A percentile compares a stretch with the other conserved stretches of the same genome.
phyloP scores from a whole-genome alignment of 129 eudicot genomes.

The Tagetes erecta region DNA sequence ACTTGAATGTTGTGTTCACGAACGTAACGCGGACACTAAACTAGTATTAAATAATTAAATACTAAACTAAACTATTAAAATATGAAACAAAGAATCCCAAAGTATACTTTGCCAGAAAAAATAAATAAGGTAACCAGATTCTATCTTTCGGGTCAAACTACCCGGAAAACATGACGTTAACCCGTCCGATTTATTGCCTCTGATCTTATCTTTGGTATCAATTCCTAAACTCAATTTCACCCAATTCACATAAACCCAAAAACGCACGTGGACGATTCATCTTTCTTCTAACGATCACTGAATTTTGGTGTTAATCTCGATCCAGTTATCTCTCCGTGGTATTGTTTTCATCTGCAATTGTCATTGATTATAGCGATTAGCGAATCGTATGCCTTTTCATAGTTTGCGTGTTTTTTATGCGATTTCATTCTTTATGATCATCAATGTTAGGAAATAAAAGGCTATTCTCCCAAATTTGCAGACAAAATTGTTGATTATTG shows the following conservation, averaged over 20 bases:
- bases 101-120: no score
- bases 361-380: background rate
- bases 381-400: conserved; percentile 7
- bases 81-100: no score
- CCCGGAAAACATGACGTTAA: background rate
- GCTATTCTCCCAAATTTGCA: background rate
- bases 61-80: no score
- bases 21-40: no score
- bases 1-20: no score
- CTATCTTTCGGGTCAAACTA: background rate
- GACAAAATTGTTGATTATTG: background rate
- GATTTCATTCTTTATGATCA: conserved; percentile 2
- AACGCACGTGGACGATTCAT: background rate
- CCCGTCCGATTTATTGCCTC: background rate
- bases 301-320: conserved; percentile 5
- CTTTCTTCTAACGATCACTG: background rate
- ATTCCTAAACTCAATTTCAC: background rate
- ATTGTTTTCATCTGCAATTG: background rate
- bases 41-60: no score
- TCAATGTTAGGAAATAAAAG: background rate
- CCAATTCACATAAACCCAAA: conserved; percentile 3
- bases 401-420: conserved; percentile 8
- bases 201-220: conserved; percentile 14
- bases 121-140: no score
- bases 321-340: conserved; percentile 22